Evolutionary conservation across 352 stramenopile species (phyloP), one percentile per base, ranked within the genome.

Genomic region (Chloridella minuta): DNA sequence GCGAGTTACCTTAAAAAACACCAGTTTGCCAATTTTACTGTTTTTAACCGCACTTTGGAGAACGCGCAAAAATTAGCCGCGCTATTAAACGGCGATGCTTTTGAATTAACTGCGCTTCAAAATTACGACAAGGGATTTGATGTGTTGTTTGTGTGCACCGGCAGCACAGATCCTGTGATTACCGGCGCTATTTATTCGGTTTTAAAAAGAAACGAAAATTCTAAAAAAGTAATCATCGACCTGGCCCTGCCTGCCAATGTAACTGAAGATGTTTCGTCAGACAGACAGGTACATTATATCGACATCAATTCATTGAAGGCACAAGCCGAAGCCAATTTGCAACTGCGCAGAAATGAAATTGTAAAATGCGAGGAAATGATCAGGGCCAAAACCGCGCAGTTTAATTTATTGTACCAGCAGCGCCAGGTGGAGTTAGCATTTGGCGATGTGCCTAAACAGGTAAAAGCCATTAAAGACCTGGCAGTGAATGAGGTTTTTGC

Each of bases 331-430:
- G 40, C 40, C 10, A 66, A 66, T 66, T 66, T 66, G n/a, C 40
- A 66, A 66, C n/a, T 66, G 40, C 40, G 40, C n/a, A 66, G n/a
- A 66, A 66, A 66, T 66, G 40, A 66, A 66, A 66, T 66, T 66
- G 40, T 18, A 66, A 66, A 66, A n/a, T 66, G 40, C n/a, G 40
- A 66, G n/a, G 40, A 66, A n/a, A 66, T 66, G 10, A 66, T 66
- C n/a, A n/a, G 10, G n/a, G 10, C 10, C 10, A 66, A n/a, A 66
- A n/a, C 40, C 40, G 40, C n/a, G 40, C n/a, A 18, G n/a, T 66
- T 66, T 66, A 66, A 66, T 66, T 66, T n/a, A 66, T n/a, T 66
- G 10, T 66, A 66, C n/a, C 10, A 10, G 10, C 10, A 66, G 40
- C 40, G 40, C 40, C 40, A n/a, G 10, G n/a, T 66, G 10, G 40